Evolutionary conservation across 106 monocot species (phyloP).

Genomic region (Chionographis japonica): DNA sequence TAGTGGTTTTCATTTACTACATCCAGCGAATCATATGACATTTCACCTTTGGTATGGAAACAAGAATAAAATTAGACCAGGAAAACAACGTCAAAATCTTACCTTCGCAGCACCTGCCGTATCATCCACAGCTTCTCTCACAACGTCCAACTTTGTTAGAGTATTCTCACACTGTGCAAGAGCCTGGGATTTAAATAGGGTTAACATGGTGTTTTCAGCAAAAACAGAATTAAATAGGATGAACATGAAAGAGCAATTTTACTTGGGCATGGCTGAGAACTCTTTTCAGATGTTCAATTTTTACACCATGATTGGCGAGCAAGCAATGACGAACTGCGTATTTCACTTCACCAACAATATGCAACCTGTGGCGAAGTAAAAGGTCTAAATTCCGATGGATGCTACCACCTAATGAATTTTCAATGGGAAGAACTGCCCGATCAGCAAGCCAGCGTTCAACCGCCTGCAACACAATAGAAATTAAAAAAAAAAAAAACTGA

Average conservation of each 20-base stretch:
- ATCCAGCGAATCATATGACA: too few species aligned
- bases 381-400: slow-evolving; percentile 95
- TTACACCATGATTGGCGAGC: slow-evolving; percentile 77
- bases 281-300: slow-evolving; percentile 60
- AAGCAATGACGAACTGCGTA: slow-evolving; percentile 84
- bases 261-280: slow-evolving; percentile 97
- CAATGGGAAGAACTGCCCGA: slow-evolving; percentile 91
- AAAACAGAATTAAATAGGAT: neutral
- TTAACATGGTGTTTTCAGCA: neutral
- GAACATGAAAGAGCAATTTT: slow-evolving; percentile 5
- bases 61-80: too few species aligned
- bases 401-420: slow-evolving; percentile 94
- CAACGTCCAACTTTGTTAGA: slow-evolving; percentile 59
- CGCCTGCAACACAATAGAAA: slow-evolving; percentile 43
- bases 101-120: slow-evolving; percentile 95
- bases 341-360: slow-evolving; percentile 98
- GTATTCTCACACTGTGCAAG: slow-evolving; percentile 95
- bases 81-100: slow-evolving; percentile 2
- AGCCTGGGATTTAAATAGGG: slow-evolving; percentile 36
- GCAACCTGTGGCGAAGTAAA: slow-evolving; percentile 72
- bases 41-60: too few species aligned
- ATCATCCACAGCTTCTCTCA: slow-evolving; percentile 92
- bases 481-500: neutral
- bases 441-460: slow-evolving; percentile 85
- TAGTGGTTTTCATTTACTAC: too few species aligned